Base-by-base conservation (phyloP, 805 yeast genomes). In the Teunomyces gatunensis region DNA sequence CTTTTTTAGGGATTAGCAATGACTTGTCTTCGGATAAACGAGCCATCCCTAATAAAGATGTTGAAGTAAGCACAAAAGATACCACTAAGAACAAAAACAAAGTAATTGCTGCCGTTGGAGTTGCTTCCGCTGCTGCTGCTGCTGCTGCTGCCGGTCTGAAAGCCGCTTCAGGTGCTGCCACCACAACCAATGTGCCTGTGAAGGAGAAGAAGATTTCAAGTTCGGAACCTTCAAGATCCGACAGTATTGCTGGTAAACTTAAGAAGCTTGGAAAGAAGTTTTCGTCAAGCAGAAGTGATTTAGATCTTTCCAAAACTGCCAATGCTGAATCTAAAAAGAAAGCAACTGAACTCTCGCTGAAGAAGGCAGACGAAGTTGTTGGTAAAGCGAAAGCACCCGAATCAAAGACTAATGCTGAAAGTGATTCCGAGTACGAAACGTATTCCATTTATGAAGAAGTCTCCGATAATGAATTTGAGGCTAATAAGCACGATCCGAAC, bases 401-500 rank as follows among this genome's bases (percentile, higher is more conserved):
- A n/a, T 17, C 25, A 3, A 10, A 28, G 23, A 15, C 15, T 10
- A 5, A 23, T 9, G 32, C 34, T 13, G 43, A 28, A 20, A 43
- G 46, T 17, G 56, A 49, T 4, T 48, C 56, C 7, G 50, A 44
- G 20, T 56, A 47, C 39, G 59, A 52, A 32, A 46, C 55, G 30
- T 53, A 53, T 40, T 62, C 66, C 2, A 49, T 57, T 13, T 75
- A 78, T 53, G 81, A 78, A 58, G 79, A 80, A 32, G 75, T 80
- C 27, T 69, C 73, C 29, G 78, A 77, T 51, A 60, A 48, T 17
- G 84, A 79, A 52, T 80, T 55, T 55, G 74, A 71, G 43, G 62
- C 64, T 5, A 57, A 79, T 66, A 69, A 67, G 54, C 64, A 63
- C 50, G 73, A 80, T 59, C 81, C 83, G 13, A 60, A 78, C 56